Evolutionary conservation across 176 grass and related monocot genomes (phyloP), one percentile per base, ranked within the genome.

Genomic region (Themeda triandra): DNA sequence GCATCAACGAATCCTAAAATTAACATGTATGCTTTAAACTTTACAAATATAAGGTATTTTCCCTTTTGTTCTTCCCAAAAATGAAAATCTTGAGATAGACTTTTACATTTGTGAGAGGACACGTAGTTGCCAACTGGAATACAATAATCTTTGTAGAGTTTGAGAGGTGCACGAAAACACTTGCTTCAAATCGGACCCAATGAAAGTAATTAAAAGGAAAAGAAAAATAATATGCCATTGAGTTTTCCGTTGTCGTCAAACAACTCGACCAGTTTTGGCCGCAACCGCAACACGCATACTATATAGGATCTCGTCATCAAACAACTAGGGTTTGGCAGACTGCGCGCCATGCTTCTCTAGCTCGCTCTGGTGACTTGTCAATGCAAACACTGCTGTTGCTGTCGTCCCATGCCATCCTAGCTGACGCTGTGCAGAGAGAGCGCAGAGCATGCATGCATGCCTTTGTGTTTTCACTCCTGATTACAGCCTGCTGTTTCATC

Each of bases 321-420:
- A 23, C 69, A 63, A 32, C 54, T 83, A 73, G 69, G 28, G 45
- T 74, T 64, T 74, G 62, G 60, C 63, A 59, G 27, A 21, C 75
- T 41, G 31, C 41, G 18, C 29, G 33, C 33, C 49, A 76, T 82
- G 64, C 51, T 4, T 18, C 2, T 35, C 39, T 56, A 21, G 42
- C 41, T 75, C 39, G 42, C 41, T 75, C 39, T 51, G 40, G 76
- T 86, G 77, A 64, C 69, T 12, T 37, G 66, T 67, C 60, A 80
- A 80, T 67, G 81, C 68, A 88, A 48, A 42, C 63, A 62, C 49
- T 59, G 68, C 23, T 49, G 75, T 3, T 75, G 39, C 19, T 64
- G 51, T 15, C 75, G 80, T 71, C 69, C 17, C 39, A 70, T 69
- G 33, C 33, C 65, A 70, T 40, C 59, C 80, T 82, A 88, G 51